Percentiles rank a stretch among this genome's conserved stretches.
Evolutionary conservation across 331 rosid species (phyloP).

Genomic region (Saraca asoca): DNA sequence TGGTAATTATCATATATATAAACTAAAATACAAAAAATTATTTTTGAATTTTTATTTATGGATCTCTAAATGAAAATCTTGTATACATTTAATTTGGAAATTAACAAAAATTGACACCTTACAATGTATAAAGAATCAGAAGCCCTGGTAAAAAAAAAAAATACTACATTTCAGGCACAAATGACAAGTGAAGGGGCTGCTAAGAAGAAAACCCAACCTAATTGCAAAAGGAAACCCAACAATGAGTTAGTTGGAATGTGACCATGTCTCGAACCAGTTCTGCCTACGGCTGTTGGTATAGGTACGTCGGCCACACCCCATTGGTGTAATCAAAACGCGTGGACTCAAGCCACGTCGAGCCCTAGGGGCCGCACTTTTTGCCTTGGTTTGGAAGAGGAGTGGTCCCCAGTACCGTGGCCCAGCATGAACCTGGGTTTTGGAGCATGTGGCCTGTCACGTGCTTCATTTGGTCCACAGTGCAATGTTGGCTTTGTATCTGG

Average conservation of each 20-base stretch:
- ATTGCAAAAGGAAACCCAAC: neutral
- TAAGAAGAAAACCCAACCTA: slow-evolving; percentile 7
- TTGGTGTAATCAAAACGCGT: neutral
- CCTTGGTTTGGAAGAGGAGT: neutral
- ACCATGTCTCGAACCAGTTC: slow-evolving; percentile 10
- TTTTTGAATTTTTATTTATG: too few species aligned
- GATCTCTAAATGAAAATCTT: too few species aligned
- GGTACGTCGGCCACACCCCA: slow-evolving; percentile 21
- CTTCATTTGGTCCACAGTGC: neutral
- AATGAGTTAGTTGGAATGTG: slow-evolving; percentile 19
- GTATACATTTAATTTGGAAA: too few species aligned
- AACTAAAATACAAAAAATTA: too few species aligned
- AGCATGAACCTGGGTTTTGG: slow-evolving; percentile 7
- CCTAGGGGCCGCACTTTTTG: too few species aligned
- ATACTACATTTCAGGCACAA: too few species aligned
- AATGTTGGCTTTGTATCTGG: slow-evolving; percentile 20
- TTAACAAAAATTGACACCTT: too few species aligned
- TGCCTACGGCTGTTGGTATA: slow-evolving; percentile 4
- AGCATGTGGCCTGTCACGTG: slow-evolving; percentile 35
- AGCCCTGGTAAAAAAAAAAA: too few species aligned
- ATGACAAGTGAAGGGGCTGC: slow-evolving; percentile 7
- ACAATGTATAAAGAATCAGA: too few species aligned
- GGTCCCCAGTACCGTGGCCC: slow-evolving; percentile 26
- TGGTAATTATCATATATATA: too few species aligned
- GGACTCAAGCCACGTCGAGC: slow-evolving; percentile 16